phyloP scores from a whole-genome alignment of 1,139 yeast genomes.

The Lodderomyces margitis region DNA sequence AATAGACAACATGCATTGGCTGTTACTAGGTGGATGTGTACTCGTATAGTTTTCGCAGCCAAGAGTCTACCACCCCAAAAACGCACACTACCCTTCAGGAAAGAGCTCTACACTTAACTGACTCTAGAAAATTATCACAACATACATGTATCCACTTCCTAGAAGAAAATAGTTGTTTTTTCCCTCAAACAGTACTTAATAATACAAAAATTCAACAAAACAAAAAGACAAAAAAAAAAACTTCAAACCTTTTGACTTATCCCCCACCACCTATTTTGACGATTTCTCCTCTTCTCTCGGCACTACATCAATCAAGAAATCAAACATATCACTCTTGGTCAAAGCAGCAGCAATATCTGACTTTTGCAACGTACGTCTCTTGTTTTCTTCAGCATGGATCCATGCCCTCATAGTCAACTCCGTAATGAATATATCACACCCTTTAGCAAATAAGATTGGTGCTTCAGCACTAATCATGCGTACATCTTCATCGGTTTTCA shows the following conservation, averaged over 20 bases:
- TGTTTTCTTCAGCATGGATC: conserved; percentile 97
- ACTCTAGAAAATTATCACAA: too few species aligned
- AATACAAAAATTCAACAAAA: background rate
- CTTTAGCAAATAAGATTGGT: conserved; percentile 94
- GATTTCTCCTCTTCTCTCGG: conserved; percentile 77
- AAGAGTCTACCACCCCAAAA: too few species aligned
- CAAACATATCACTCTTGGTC: conserved; percentile 95
- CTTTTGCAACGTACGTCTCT: conserved; percentile 88
- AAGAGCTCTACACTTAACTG: too few species aligned
- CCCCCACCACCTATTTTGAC: conserved; percentile 26
- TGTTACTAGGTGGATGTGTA: too few species aligned
- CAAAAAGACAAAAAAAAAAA: background rate
- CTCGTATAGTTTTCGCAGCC: too few species aligned
- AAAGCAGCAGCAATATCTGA: conserved; percentile 95
- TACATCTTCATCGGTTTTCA: conserved; percentile 98
- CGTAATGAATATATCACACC: conserved; percentile 94
- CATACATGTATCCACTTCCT: too few species aligned
- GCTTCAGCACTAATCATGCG: conserved; percentile 98
- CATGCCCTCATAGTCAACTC: conserved; percentile 98
- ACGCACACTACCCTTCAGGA: too few species aligned
- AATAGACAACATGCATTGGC: too few species aligned
- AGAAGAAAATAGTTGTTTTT: too few species aligned
- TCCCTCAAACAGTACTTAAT: background rate
- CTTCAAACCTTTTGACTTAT: background rate
- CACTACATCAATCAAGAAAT: conserved; percentile 90